These are phyloP conservation scores for Calocybe indica DNA, from an alignment of 768 basidiomycete species.

Conservation along the genomic window DNA sequence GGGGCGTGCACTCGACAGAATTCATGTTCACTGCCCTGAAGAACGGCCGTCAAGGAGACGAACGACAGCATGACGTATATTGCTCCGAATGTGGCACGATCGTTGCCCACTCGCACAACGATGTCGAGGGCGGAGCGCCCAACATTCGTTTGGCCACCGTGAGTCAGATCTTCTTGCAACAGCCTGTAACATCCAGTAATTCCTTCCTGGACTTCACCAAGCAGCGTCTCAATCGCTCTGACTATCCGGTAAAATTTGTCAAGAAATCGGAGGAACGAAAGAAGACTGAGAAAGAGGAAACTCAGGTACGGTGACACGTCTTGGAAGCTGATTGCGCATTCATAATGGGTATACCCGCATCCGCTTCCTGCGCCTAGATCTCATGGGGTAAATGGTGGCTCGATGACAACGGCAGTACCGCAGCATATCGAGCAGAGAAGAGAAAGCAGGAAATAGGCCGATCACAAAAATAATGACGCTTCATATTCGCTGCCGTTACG, in stretches of 20 bases:
- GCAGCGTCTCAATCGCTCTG: background rate
- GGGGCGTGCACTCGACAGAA: background rate
- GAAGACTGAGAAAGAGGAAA: background rate
- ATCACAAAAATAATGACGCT: no score
- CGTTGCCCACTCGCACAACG: background rate
- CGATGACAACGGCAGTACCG: background rate
- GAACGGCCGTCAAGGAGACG: background rate
- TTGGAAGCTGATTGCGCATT: background rate
- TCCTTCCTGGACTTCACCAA: background rate
- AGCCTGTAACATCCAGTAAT: background rate
- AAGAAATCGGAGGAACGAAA: background rate
- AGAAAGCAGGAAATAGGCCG: background rate
- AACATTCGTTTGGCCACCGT: background rate
- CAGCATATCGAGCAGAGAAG: background rate
- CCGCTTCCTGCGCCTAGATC: background rate
- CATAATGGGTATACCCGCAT: background rate
- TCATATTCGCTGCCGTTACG: no score
- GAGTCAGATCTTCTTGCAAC: background rate
- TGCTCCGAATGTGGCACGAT: background rate
- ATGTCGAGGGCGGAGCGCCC: background rate
- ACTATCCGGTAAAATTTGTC: background rate
- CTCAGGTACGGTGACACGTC: no score
- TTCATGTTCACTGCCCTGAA: background rate
- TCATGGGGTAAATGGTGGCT: constrained; percentile 1
- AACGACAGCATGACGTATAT: background rate